These are phyloP conservation scores for Trichoderma sp. DNA, from an alignment of 2,329 filamentous ascomycete species.

Conservation along the genomic window DNA sequence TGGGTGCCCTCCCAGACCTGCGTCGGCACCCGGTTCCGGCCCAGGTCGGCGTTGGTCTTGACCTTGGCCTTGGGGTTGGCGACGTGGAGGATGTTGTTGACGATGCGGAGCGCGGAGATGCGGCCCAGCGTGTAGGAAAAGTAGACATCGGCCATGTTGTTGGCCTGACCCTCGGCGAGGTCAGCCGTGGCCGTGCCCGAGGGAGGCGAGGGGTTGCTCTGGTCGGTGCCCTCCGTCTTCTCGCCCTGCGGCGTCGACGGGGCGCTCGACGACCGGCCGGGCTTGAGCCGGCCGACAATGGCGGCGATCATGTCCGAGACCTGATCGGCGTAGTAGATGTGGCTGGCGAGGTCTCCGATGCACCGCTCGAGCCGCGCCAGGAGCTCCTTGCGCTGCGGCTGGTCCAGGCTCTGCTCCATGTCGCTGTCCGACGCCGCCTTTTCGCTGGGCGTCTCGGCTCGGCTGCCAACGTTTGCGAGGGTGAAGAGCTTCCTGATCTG, in stretches of 20 bases:
- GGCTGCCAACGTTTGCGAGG: conserved; percentile 50
- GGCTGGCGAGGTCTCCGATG: conserved; percentile 88
- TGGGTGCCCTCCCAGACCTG: conserved; percentile 96
- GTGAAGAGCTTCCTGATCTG: conserved; percentile 80
- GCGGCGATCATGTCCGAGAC: conserved; percentile 90
- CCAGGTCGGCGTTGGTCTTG: conserved; percentile 63
- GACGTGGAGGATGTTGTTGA: conserved; percentile 80
- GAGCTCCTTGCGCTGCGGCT: conserved; percentile 62
- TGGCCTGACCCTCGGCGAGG: conserved; percentile 48
- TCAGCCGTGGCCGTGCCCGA: conserved; percentile 44
- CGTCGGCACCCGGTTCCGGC: conserved; percentile 73
- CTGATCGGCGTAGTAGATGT: conserved; percentile 96
- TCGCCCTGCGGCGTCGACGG: conserved; percentile 51
- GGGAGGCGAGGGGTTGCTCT: conserved; percentile 37
- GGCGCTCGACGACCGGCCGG: conserved; percentile 51
- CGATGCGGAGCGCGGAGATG: conserved; percentile 69
- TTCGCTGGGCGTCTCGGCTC: conserved; percentile 39
- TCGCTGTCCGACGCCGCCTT: conserved; percentile 41
- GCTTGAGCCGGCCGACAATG: conserved; percentile 77
- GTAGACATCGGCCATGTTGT: conserved; percentile 51
- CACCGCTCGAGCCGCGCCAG: conserved; percentile 74
- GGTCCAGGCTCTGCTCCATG: conserved; percentile 38
- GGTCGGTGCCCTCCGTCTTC: conserved; percentile 47
- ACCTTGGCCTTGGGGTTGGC: conserved; percentile 70
- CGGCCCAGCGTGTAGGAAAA: conserved; percentile 60